Evolutionary conservation across 768 basidiomycete genomes (phyloP).

Genomic region (Mycena vulgaris): DNA sequence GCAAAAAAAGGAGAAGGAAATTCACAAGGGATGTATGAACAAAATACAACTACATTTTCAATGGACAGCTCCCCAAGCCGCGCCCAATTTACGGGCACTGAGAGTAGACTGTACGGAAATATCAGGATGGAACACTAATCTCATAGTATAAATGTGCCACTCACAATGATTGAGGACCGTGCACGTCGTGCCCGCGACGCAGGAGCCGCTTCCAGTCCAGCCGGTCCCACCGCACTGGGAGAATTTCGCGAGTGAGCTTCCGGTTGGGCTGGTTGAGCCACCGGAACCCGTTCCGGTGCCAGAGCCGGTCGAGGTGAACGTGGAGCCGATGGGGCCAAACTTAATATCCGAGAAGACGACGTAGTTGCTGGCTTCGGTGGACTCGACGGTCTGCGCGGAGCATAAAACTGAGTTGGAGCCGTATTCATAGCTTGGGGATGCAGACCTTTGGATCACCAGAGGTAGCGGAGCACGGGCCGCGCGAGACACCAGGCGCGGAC

Average conservation of each 20-base stretch:
- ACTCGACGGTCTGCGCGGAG: slow-evolving; percentile 47
- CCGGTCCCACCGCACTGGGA: not conserved
- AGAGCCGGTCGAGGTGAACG: slow-evolving; percentile 38
- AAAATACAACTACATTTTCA: no score
- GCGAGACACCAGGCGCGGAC: slow-evolving; percentile 50
- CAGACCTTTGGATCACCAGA: slow-evolving; percentile 50
- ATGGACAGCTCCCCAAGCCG: no score
- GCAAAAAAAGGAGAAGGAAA: no score
- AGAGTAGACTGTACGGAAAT: not conserved
- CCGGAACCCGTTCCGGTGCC: not conserved
- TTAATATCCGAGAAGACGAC: slow-evolving; percentile 61
- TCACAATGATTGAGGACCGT: not conserved
- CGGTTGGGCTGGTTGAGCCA: not conserved
- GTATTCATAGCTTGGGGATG: no score
- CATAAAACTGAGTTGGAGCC: no score
- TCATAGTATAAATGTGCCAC: not conserved
- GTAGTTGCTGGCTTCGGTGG: slow-evolving; percentile 43
- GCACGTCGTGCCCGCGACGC: not conserved
- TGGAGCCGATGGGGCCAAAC: slow-evolving; percentile 56
- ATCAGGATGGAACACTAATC: not conserved
- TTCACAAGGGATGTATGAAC: no score
- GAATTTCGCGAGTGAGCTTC: not conserved
- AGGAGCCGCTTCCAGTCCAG: not conserved
- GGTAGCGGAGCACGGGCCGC: slow-evolving; percentile 57
- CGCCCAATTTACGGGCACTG: not conserved